Conservation (phyloP, 495 filamentous ascomycete species). For the Mycothermus thermophilus region DNA sequence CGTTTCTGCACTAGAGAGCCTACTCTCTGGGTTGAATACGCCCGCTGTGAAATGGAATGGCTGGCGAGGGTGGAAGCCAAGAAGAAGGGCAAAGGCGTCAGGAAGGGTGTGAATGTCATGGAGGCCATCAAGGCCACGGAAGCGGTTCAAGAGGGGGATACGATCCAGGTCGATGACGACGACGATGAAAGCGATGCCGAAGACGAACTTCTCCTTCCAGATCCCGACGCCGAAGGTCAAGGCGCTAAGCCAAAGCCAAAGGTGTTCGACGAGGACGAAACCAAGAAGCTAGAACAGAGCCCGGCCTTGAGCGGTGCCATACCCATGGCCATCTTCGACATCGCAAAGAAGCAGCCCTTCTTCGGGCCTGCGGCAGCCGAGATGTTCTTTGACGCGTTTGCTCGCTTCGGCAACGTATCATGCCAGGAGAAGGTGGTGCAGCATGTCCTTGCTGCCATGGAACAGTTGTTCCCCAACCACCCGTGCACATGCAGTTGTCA, state of each 20-base stretch:
- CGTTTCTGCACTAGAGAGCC: constrained; percentile 66
- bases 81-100: constrained; percentile 49
- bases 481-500: constrained; percentile 51
- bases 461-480: constrained; percentile 41
- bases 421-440: constrained; percentile 56
- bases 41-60: constrained; percentile 84
- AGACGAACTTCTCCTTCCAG: constrained; percentile 30
- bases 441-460: constrained; percentile 57
- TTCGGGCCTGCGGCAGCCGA: constrained; percentile 48
- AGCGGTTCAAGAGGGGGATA: constrained; percentile 16
- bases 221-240: constrained; percentile 18
- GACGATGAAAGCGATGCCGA: constrained; percentile 29
- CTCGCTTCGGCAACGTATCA: constrained; percentile 47
- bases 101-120: constrained; percentile 22
- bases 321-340: constrained; percentile 82
- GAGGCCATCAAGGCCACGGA: constrained; percentile 28
- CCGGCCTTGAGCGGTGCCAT: constrained; percentile 82
- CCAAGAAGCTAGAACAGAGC: constrained; percentile 52
- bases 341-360: constrained; percentile 65
- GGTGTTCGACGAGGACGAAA: constrained; percentile 44
- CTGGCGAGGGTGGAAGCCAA: constrained; percentile 61
- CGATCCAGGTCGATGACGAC: constrained; percentile 23
- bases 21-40: constrained; percentile 76
- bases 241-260: constrained; percentile 12
- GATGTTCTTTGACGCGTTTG: constrained; percentile 69